Base-by-base conservation (phyloP, 768 basidiomycete species). In the Agaricus blazei region DNA sequence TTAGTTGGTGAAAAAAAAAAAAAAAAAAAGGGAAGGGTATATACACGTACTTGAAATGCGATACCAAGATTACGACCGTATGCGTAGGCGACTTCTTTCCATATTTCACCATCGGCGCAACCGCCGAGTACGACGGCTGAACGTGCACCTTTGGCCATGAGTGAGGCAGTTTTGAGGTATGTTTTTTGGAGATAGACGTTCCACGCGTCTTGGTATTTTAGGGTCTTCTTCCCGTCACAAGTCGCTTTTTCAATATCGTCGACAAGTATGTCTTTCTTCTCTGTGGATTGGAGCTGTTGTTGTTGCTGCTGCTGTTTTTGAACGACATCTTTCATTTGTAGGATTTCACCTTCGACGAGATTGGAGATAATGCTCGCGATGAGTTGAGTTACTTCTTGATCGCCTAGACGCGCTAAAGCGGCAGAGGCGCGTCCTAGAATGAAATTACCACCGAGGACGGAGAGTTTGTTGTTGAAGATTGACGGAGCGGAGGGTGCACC, bases 1-100 rank as follows among this genome's bases (percentile, higher is more conserved):
- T 23, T 9, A 34, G 45, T 48, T 11, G 44, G 47, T 15, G n/a
- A 19, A 50, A 7, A 26, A 23, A 42, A 34, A 31, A 23, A 0
- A 37, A 42, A 48, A 27, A 37, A 36, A 51, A 23, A 38, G 40
- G 48, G 29, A 37, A 36, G 48, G 19, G 34, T n/a, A 42, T 19
- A 47, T 55, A 19, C 45, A 68, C 75, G 52, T 59, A 93, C 93
- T 81, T 97, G 95, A 73, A 98, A 97, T 3, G 95, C 94, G 54
- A 97, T 91, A 0, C 95, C 95, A 27, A 97, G 68, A 70, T 97
- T 95, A 57, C 93, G 75, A 2, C 95, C 95, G 70, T 94, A 98
- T 3, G 91, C 92, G 71, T 98, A 98, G n/a, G 96, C 96, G 28
- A 88, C 81, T 66, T 98, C 95, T 68, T 93, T 94, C 78, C 91